These are phyloP conservation scores for Tetracentron sinense DNA, from an alignment of 164 flowering plant species.

Conservation along the genomic window DNA sequence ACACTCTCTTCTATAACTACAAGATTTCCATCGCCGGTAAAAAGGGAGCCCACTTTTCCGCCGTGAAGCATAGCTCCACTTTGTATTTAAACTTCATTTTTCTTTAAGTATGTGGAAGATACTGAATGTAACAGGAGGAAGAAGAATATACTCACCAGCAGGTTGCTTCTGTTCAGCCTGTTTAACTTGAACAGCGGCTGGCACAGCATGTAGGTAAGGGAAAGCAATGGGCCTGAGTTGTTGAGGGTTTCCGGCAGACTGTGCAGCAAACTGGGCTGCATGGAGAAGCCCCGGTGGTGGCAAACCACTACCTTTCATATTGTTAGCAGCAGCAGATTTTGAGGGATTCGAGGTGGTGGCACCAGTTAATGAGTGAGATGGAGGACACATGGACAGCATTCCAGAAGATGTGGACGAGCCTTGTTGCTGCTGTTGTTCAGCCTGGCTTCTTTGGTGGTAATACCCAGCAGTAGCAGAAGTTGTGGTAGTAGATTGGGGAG, in stretches of 20 bases:
- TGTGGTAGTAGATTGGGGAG: constrained; percentile 29
- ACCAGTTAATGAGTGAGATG: constrained; percentile 29
- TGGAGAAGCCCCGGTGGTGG: constrained; percentile 41
- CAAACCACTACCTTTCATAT: constrained; percentile 46
- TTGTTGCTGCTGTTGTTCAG: constrained; percentile 47
- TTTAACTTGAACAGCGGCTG: constrained; percentile 60
- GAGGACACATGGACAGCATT: constrained; percentile 45
- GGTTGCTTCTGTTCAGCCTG: constrained; percentile 77
- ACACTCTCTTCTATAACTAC: no score
- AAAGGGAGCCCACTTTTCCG: no score
- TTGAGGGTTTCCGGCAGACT: constrained; percentile 38
- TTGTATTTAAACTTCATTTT: no score
- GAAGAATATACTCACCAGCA: constrained; percentile 50
- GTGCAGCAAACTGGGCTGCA: constrained; percentile 42
- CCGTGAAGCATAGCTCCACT: no score
- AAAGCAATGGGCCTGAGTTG: constrained; percentile 47
- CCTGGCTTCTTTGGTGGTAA: constrained; percentile 47
- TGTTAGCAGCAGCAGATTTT: constrained; percentile 45
- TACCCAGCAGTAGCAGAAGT: constrained; percentile 34
- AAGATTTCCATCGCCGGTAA: no score
- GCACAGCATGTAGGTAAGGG: constrained; percentile 55
- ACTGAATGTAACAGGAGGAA: not conserved
- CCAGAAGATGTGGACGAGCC: constrained; percentile 47
- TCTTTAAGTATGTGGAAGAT: no score
- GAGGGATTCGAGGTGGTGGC: constrained; percentile 57